phyloP scores from a whole-genome alignment of 2,329 filamentous ascomycete species.

The Allantophomopsis lycopodina region DNA sequence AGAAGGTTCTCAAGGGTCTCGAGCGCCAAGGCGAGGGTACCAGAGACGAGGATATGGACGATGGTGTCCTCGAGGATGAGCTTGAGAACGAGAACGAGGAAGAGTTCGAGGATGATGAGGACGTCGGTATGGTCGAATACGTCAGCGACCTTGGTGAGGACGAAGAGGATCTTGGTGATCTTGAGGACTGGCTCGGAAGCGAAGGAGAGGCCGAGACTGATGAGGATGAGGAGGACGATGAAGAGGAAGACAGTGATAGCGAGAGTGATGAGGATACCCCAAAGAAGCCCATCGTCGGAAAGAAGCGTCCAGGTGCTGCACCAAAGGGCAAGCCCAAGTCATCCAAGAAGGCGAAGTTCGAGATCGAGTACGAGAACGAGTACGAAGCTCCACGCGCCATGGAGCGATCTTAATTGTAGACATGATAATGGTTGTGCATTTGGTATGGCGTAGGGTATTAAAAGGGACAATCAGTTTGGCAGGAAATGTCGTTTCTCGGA shows the following conservation, averaged over 20 bases:
- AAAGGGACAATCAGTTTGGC: too few relatives aligned
- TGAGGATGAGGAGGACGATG: slow-evolving; percentile 38
- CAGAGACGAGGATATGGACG: slow-evolving; percentile 77
- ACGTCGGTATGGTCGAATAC: slow-evolving; percentile 72
- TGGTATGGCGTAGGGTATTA: slow-evolving; percentile 3
- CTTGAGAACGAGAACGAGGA: slow-evolving; percentile 54
- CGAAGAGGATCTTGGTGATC: slow-evolving; percentile 63
- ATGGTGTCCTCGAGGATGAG: slow-evolving; percentile 70
- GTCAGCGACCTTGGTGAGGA: slow-evolving; percentile 83
- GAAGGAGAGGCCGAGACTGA: slow-evolving; percentile 31
- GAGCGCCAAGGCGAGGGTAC: slow-evolving; percentile 76
- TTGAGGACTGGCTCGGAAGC: slow-evolving; percentile 87
- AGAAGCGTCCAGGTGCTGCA: slow-evolving; percentile 26
- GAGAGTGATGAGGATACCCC: slow-evolving; percentile 30
- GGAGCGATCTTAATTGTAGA: too few relatives aligned
- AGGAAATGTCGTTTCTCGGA: too few relatives aligned
- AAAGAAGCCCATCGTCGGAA: slow-evolving; percentile 41
- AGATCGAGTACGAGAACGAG: slow-evolving; percentile 72
- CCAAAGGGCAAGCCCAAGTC: slow-evolving; percentile 25
- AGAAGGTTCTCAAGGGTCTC: slow-evolving; percentile 84
- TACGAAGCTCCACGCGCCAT: slow-evolving; percentile 26
- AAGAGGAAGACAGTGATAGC: slow-evolving; percentile 35
- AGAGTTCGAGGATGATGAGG: slow-evolving; percentile 48
- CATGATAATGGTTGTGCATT: slow-evolving; percentile 1
- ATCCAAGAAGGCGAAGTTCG: slow-evolving; percentile 36